Conservation (phyloP, 75 land plant genomes). For the Pseudotsuga menziesii region DNA sequence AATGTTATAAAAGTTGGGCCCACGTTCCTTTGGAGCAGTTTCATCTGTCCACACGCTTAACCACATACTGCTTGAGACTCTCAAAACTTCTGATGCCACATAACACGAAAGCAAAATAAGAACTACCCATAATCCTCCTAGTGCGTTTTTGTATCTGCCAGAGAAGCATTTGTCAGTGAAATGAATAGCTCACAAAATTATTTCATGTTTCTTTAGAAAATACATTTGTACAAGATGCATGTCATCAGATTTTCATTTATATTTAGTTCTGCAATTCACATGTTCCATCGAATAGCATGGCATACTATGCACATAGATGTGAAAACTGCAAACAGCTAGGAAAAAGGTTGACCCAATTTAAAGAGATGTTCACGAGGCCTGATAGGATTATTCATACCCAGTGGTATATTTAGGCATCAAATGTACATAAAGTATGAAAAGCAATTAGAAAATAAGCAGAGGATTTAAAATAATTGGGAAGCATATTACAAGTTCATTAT, state of each 20-base stretch:
- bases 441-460: neutral
- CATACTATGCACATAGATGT: neutral
- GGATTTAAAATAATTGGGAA: neutral
- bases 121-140: slow-evolving; percentile 94
- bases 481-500: neutral
- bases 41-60: slow-evolving; percentile 79
- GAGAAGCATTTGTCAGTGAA: neutral
- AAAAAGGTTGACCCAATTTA: neutral
- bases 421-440: too few species aligned
- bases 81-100: slow-evolving; percentile 54
- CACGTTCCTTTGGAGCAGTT: slow-evolving; percentile 29
- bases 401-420: neutral
- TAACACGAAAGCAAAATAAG: slow-evolving; percentile 64
- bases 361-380: too few species aligned
- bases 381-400: too few species aligned
- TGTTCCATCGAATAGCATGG: neutral
- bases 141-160: slow-evolving; percentile 77
- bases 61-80: slow-evolving; percentile 91
- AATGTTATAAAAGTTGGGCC: slow-evolving; percentile 59
- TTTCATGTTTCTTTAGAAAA: neutral
- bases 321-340: neutral
- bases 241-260: neutral
- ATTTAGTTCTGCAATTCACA: neutral
- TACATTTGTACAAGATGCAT: neutral
- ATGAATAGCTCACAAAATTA: neutral